These are phyloP conservation scores for Aspergillus quadricinctus DNA, from an alignment of 2,329 filamentous ascomycete species.

Conservation along the genomic window DNA sequence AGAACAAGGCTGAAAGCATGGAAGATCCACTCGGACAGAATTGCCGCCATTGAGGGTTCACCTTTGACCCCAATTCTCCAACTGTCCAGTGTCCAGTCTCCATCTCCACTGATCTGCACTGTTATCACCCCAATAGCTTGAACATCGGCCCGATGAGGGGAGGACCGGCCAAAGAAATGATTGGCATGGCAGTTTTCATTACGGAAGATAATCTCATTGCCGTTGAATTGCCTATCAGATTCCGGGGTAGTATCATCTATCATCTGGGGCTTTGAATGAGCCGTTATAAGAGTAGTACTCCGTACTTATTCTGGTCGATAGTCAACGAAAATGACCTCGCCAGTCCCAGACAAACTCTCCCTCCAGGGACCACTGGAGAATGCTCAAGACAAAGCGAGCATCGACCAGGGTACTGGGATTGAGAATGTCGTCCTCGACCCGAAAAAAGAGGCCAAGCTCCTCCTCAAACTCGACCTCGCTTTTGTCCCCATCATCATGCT, in stretches of 20 bases:
- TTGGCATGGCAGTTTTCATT: constrained; percentile 7
- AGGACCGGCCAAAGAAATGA: neutral
- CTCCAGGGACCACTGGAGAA: constrained; percentile 10
- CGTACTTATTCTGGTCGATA: neutral
- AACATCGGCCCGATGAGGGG: constrained; percentile 5
- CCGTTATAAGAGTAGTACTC: neutral
- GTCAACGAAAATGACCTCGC: neutral
- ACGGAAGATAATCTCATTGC: neutral
- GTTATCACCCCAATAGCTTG: neutral
- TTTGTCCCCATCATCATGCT: constrained; percentile 53
- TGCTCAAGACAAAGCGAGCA: constrained; percentile 6
- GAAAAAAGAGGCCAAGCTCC: constrained; percentile 43
- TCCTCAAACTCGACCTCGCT: constrained; percentile 46
- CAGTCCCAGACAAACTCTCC: constrained; percentile 4
- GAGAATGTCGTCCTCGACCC: constrained; percentile 38
- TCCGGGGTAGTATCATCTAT: neutral
- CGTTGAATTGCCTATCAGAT: neutral
- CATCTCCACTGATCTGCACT: neutral
- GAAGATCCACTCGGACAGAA: constrained; percentile 1
- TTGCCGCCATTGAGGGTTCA: neutral
- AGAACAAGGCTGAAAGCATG: no score
- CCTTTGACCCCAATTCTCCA: neutral
- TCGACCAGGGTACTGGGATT: constrained; percentile 10
- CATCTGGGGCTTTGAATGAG: neutral
- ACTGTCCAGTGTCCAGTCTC: constrained; percentile 1